These are phyloP conservation scores for Cenchrus americanus DNA, from an alignment of 176 grass and related monocot genomes.

Conservation along the genomic window DNA sequence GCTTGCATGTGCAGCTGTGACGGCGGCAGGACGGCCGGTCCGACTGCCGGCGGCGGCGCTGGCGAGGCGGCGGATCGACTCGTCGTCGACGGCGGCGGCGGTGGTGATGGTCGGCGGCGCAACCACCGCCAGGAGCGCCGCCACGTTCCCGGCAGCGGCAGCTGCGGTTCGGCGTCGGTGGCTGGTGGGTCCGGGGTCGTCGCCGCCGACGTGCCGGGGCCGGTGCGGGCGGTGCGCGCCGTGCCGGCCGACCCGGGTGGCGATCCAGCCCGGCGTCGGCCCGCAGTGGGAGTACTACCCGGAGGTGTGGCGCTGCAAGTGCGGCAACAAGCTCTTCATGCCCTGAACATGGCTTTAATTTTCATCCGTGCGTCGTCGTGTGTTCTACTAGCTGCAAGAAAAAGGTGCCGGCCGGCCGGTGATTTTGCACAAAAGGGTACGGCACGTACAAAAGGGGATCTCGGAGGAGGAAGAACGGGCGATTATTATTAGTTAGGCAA, in stretches of 20 bases:
- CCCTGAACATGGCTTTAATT: conserved; percentile 35
- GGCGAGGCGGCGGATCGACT: conserved; percentile 24
- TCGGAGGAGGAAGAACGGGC: background rate
- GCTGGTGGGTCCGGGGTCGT: conserved; percentile 52
- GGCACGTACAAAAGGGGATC: background rate
- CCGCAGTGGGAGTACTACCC: conserved; percentile 87
- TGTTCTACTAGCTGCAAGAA: background rate
- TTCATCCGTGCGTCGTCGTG: background rate
- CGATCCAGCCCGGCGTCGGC: conserved; percentile 60
- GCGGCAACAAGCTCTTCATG: conserved; percentile 79
- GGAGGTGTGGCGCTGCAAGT: conserved; percentile 91
- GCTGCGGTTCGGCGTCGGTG: conserved; percentile 26
- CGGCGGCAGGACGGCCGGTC: background rate
- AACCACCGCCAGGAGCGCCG: too few relatives aligned
- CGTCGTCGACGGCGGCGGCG: background rate
- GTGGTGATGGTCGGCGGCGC: too few relatives aligned
- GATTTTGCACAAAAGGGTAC: background rate
- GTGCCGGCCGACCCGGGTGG: conserved; percentile 61
- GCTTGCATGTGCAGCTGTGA: background rate
- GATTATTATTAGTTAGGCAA: conserved; percentile 5
- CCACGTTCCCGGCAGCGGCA: background rate
- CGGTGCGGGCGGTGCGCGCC: conserved; percentile 70
- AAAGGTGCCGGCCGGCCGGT: background rate
- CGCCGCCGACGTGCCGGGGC: conserved; percentile 62
- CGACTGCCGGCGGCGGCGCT: background rate